phyloP scores from a whole-genome alignment of 139 green algal genomes.

The Chlorella ohadii region DNA sequence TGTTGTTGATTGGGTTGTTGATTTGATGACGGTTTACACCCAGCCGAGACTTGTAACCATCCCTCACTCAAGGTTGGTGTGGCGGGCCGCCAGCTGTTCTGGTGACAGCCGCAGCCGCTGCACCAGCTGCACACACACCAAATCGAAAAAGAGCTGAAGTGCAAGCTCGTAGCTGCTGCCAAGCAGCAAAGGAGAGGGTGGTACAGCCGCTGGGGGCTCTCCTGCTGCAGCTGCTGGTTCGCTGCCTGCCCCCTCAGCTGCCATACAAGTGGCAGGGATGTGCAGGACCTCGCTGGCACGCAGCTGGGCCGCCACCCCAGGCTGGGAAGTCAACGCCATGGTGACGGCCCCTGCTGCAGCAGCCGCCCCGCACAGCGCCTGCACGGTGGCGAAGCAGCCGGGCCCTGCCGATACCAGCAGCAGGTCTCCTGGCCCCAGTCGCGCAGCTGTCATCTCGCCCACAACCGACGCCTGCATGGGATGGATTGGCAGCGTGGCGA shows the following conservation, averaged over 20 bases:
- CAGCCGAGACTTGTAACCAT: neutral
- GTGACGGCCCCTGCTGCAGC: neutral
- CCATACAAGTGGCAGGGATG: conserved; percentile 29
- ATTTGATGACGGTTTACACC: too few relatives aligned
- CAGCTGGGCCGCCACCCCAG: neutral
- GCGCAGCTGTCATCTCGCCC: conserved; percentile 31
- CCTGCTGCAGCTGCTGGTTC: neutral
- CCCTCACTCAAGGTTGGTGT: conserved; percentile 34
- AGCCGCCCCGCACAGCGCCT: neutral
- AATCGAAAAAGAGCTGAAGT: conserved; percentile 24
- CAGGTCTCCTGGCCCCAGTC: conserved; percentile 5
- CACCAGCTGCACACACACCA: neutral
- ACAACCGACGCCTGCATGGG: conserved; percentile 15
- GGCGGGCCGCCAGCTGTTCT: neutral
- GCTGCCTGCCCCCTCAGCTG: neutral
- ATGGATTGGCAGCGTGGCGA: too few relatives aligned
- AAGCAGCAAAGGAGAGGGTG: conserved; percentile 7
- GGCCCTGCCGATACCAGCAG: conserved; percentile 21
- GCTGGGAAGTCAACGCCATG: conserved; percentile 14
- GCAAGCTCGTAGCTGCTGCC: conserved; percentile 35
- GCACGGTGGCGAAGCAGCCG: conserved; percentile 26
- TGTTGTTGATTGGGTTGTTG: too few relatives aligned
- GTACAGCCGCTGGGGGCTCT: neutral
- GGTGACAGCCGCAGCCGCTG: neutral
- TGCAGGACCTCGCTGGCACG: neutral